Evolutionary conservation across 192 early-diverging fungal genomes (phyloP).

Genomic region (Entomortierella chlamydospora): DNA sequence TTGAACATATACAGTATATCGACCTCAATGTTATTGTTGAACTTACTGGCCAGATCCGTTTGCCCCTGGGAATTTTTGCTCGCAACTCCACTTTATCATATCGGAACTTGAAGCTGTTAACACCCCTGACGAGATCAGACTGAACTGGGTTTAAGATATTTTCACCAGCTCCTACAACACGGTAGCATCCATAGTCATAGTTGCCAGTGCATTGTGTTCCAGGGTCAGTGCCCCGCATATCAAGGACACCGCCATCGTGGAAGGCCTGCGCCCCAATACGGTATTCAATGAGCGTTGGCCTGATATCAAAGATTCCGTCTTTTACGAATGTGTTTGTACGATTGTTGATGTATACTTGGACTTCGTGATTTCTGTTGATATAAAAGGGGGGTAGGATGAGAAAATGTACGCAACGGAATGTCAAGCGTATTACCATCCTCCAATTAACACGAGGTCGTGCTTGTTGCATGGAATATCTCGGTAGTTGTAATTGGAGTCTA

Average conservation of each 20-base stretch:
- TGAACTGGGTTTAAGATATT: conserved; percentile 72
- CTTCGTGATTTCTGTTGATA: conserved; percentile 25
- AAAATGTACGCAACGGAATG: neutral
- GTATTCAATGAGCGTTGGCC: conserved; percentile 68
- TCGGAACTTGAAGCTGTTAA: conserved; percentile 58
- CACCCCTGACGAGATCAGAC: conserved; percentile 61
- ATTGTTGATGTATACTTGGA: conserved; percentile 57
- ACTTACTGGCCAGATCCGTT: conserved; percentile 62
- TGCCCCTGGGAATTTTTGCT: conserved; percentile 67
- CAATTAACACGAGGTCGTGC: conserved; percentile 39
- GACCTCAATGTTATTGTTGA: too few relatives aligned
- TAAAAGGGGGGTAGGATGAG: neutral
- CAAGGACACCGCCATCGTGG: conserved; percentile 50
- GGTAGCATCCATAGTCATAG: conserved; percentile 58
- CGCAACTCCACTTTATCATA: conserved; percentile 69
- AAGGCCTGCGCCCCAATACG: conserved; percentile 60
- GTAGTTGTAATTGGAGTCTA: neutral
- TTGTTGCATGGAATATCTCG: neutral
- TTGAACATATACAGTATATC: too few relatives aligned
- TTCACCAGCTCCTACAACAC: conserved; percentile 55
- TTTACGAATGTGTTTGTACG: conserved; percentile 69
- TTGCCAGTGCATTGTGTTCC: conserved; percentile 43
- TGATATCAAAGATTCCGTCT: conserved; percentile 69
- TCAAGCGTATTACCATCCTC: conserved; percentile 31
- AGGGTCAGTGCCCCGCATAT: conserved; percentile 48